Evolutionary conservation across 2,329 filamentous ascomycete species (phyloP).

Genomic region (Phaeosphaeria sp.): DNA sequence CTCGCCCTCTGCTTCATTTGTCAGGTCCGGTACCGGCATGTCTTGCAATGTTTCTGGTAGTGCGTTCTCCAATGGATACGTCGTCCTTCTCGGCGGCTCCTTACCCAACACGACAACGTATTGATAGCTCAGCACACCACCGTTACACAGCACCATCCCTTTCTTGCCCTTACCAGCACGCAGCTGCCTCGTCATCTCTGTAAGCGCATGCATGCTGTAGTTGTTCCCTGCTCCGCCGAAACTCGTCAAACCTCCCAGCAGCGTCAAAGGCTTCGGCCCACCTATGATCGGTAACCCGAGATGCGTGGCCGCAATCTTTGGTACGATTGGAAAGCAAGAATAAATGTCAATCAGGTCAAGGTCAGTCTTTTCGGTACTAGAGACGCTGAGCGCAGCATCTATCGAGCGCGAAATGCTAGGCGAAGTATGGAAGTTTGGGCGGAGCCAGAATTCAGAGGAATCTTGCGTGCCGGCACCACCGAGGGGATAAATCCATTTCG

Average conservation of each 20-base stretch:
- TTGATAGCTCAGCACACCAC: conserved; percentile 70
- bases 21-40: conserved; percentile 46
- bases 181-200: conserved; percentile 54
- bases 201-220: conserved; percentile 68
- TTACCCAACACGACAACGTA: conserved; percentile 66
- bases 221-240: conserved; percentile 76
- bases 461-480: conserved; percentile 69
- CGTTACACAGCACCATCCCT: conserved; percentile 69
- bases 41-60: conserved; percentile 54
- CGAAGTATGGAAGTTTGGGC: conserved; percentile 64
- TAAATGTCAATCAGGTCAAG: conserved; percentile 71
- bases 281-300: conserved; percentile 59
- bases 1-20: conserved; percentile 56
- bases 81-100: conserved; percentile 44
- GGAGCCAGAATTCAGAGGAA: conserved; percentile 66
- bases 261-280: conserved; percentile 60
- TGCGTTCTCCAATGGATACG: conserved; percentile 57
- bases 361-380: conserved; percentile 56
- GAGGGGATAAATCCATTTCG: conserved; percentile 68
- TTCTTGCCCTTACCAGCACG: conserved; percentile 54
- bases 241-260: conserved; percentile 70
- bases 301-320: conserved; percentile 69
- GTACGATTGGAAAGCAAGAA: conserved; percentile 73
- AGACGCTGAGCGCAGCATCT: conserved; percentile 59
- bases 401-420: conserved; percentile 65